Base-by-base conservation (phyloP, 2,329 filamentous ascomycete species). In the Exophiala alcalophila region DNA sequence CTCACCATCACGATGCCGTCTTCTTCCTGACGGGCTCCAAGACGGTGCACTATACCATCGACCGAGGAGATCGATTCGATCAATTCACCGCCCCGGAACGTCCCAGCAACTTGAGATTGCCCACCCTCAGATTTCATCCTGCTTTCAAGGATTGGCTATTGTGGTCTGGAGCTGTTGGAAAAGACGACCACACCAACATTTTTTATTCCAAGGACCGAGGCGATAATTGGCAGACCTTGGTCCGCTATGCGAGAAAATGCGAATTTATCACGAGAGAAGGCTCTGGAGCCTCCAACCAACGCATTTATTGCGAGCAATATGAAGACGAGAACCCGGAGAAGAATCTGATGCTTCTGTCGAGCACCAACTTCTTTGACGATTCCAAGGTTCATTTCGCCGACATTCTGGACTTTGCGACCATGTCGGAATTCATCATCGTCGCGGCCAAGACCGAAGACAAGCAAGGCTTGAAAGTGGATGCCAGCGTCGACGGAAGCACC, bases 371-470 rank as follows among this genome's bases (percentile, higher is more conserved):
- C 66, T 94, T 94, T 59, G 68, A 71, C 9, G 76, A 82, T 38
- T 74, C 80, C 50, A 69, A 71, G 10, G 70, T 79, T 15, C 74
- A 80, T 45, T 81, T 84, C 60, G 73, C 78, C 16, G 77, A 90
- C 47, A 84, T 95, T 28, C 80, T 84, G 55, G 83, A 84, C 55
- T 97, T 94, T 65, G 91, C 89, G 2, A 94, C 85, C 4, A 97
- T 96, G 91, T 83, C 85, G 26, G 92, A 98, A 62, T 98, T 95
- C 63, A 92, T 98, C 58, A 80, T 98, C 26, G 84, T 95, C 35
- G 82, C 83, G 4, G 76, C 76, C 32, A 70, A 77, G 49, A 58
- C 61, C 4, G 76, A 83, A 46, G 80, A 85, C 25, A 72, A 78
- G 41, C 72, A 82, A 26, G 84, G 78, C 2, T 70, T 96, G 47